Evolutionary conservation across 2,329 filamentous ascomycete species (phyloP).

Genomic region (Basipetospora sp.): DNA sequence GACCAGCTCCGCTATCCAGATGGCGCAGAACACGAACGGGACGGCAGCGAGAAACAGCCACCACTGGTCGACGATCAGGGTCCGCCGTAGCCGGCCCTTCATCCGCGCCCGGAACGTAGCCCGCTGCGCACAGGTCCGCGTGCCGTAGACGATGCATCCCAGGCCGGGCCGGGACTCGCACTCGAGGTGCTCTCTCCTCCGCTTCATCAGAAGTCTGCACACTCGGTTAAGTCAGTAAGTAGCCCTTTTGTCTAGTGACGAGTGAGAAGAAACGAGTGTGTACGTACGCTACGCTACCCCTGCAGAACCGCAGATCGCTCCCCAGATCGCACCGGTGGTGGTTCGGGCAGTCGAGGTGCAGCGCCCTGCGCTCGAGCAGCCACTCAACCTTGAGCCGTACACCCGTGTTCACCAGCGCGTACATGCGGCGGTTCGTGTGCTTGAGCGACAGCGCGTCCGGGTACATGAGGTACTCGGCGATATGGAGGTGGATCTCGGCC

Average conservation of each 20-base stretch:
- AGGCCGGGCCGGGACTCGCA: slow-evolving; percentile 43
- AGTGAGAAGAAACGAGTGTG: not conserved
- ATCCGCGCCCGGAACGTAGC: slow-evolving; percentile 29
- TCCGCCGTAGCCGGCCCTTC: slow-evolving; percentile 29
- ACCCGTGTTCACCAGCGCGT: slow-evolving; percentile 49
- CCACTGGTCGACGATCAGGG: slow-evolving; percentile 32
- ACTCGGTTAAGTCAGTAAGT: not conserved
- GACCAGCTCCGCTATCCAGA: slow-evolving; percentile 18
- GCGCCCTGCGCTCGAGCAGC: slow-evolving; percentile 47
- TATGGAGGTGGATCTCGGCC: slow-evolving; percentile 51
- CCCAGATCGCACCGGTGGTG: slow-evolving; percentile 40
- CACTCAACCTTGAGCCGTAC: slow-evolving; percentile 52
- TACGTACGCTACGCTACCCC: slow-evolving; percentile 41
- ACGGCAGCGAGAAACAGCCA: slow-evolving; percentile 31
- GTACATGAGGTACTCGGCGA: slow-evolving; percentile 46
- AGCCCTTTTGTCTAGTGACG: not conserved
- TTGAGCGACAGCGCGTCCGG: slow-evolving; percentile 59
- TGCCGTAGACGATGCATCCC: slow-evolving; percentile 41
- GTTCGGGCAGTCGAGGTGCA: slow-evolving; percentile 52
- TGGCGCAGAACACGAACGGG: slow-evolving; percentile 25
- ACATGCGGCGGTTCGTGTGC: slow-evolving; percentile 50
- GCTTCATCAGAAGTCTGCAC: slow-evolving; percentile 39
- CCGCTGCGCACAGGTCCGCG: slow-evolving; percentile 30
- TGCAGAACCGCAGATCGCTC: slow-evolving; percentile 45
- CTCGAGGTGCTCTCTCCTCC: slow-evolving; percentile 44